phyloP scores from a whole-genome alignment of 2,329 filamentous ascomycete species.

The Aspergillus felis region DNA sequence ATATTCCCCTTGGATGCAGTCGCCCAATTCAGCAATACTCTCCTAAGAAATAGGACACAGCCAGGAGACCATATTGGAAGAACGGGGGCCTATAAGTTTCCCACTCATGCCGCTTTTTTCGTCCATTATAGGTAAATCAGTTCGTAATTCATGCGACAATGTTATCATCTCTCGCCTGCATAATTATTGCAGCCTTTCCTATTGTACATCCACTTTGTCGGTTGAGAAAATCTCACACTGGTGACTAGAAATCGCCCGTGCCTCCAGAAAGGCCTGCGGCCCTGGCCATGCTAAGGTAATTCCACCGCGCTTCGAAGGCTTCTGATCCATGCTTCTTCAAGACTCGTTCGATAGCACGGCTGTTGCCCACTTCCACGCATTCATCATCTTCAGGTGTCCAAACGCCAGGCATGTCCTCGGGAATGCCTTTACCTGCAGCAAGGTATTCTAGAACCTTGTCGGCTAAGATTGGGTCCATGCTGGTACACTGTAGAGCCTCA shows the following conservation, averaged over 20 bases:
- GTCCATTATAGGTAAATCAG: background rate
- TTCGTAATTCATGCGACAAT: background rate
- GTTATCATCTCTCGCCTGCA: background rate
- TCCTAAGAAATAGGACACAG: background rate
- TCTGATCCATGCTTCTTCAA: slow-evolving; percentile 44
- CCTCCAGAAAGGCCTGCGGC: slow-evolving; percentile 13
- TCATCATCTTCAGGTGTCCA: slow-evolving; percentile 48
- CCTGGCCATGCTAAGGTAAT: slow-evolving; percentile 32
- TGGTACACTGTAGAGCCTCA: slow-evolving; percentile 36
- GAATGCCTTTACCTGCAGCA: slow-evolving; percentile 31
- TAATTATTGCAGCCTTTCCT: background rate
- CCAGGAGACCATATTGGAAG: background rate
- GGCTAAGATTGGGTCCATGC: slow-evolving; percentile 38
- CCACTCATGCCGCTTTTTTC: background rate
- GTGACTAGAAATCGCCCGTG: background rate
- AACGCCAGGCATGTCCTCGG: slow-evolving; percentile 40
- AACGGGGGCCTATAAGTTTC: background rate
- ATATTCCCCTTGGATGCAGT: slow-evolving; percentile 3
- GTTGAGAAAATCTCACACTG: background rate
- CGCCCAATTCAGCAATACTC: background rate
- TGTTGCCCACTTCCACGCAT: slow-evolving; percentile 31
- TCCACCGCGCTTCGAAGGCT: slow-evolving; percentile 31
- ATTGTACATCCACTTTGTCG: background rate
- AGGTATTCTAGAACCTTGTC: slow-evolving; percentile 33
- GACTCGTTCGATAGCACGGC: slow-evolving; percentile 30